These are phyloP conservation scores for Fonsecaea nubica DNA, from an alignment of 2,329 filamentous ascomycete genomes.

Conservation along the genomic window DNA sequence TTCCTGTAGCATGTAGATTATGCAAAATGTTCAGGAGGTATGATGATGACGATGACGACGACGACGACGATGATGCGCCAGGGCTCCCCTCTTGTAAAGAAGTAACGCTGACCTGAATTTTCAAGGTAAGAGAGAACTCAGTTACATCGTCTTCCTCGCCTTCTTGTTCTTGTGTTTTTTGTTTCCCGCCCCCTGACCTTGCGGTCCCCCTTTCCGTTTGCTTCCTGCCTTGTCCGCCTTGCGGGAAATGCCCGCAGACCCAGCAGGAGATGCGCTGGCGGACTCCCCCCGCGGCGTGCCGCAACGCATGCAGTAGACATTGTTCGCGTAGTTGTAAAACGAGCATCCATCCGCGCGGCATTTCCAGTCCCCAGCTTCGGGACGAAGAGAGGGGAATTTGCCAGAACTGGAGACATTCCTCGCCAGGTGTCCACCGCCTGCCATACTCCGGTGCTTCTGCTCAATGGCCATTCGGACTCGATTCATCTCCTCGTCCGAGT, in stretches of 20 bases:
- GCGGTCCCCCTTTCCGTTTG: constrained; percentile 3
- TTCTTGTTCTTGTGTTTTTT: constrained; percentile 20
- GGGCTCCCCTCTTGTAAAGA: too few species aligned
- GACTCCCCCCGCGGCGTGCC: neutral
- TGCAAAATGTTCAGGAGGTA: neutral
- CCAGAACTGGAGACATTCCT: neutral
- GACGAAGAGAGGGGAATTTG: neutral
- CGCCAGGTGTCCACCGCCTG: neutral
- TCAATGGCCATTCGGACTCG: constrained; percentile 32
- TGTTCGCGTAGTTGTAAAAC: too few species aligned
- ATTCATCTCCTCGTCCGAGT: constrained; percentile 35
- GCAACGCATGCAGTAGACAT: too few species aligned
- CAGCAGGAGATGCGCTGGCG: neutral
- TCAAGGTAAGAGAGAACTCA: neutral
- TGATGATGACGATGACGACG: neutral
- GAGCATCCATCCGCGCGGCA: neutral
- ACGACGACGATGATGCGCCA: too few species aligned
- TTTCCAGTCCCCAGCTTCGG: neutral
- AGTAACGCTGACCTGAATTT: too few species aligned
- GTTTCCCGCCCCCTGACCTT: neutral
- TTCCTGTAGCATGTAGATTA: too few species aligned
- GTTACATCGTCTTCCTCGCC: constrained; percentile 32
- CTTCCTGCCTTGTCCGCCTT: neutral
- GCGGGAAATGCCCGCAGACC: neutral
- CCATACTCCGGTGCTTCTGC: constrained; percentile 31